Percentiles rank a stretch among this genome's conserved stretches.
Conservation (phyloP, 345 rosid species). For the Citrus hindsii region DNA sequence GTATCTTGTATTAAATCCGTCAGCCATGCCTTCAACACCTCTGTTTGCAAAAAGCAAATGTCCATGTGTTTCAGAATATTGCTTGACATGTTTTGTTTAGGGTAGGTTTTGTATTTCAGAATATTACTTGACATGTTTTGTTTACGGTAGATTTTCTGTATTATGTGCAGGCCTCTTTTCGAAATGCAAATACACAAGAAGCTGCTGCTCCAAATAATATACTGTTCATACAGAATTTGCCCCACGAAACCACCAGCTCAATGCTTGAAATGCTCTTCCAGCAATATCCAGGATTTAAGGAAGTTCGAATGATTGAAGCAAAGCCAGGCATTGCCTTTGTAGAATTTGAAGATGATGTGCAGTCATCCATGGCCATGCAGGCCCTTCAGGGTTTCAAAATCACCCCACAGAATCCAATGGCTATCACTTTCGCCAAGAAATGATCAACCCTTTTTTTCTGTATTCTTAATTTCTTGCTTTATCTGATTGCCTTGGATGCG, state of each 20-base stretch:
- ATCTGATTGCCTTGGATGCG: background rate
- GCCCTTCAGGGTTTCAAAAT: conserved; percentile 91
- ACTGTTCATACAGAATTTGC: conserved; percentile 89
- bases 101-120: background rate
- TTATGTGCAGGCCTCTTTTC: conserved; percentile 50
- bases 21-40: background rate
- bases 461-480: background rate
- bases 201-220: conserved; percentile 74
- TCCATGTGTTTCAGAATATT: background rate
- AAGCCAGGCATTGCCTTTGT: conserved; percentile 96
- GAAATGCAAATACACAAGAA: conserved; percentile 45
- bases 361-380: conserved; percentile 82
- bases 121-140: background rate
- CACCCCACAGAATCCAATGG: conserved; percentile 82
- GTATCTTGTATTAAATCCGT: background rate
- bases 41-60: background rate
- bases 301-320: conserved; percentile 87
- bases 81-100: background rate
- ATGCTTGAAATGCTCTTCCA: conserved; percentile 82
- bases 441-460: conserved; percentile 14
- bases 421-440: conserved; percentile 89
- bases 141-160: background rate
- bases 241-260: conserved; percentile 70
- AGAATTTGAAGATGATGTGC: conserved; percentile 82
- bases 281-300: conserved; percentile 88